Evolutionary conservation across 2,329 filamentous ascomycete genomes (phyloP), one percentile per base, ranked within the genome.

Genomic region (Chaetomiaceae sp.): DNA sequence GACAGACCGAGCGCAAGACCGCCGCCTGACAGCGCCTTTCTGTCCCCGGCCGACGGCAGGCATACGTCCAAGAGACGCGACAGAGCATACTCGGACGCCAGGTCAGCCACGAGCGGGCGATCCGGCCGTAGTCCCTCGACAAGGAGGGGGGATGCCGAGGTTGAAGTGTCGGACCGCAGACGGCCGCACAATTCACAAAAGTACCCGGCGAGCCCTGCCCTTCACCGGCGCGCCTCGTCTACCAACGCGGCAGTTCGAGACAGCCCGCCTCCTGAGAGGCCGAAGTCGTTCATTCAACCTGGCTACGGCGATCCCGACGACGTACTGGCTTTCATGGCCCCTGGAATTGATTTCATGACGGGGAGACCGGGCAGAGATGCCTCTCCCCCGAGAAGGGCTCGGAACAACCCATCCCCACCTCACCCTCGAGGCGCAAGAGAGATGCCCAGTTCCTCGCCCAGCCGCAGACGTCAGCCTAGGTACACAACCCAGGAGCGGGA

Each of bases 11-110:
- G 50, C 44, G 36, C 51, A n/a, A 48, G 47, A 27, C 68, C 29
- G 51, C 64, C 42, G 51, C 64, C 42, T 51, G 66, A 67, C 5
- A 70, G 75, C 38, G 65, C 64, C 1, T 64, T 70, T 23, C 58
- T 76, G 6, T 73, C 75, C 1, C 75, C 77, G 3, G 64, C 74
- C 3, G 70, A 75, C 2, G 71, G 72, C 25, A 75, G 72, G 46
- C 70, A 71, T 31, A 66, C 70, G 1, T 64, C 69, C 11, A 68
- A 67, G 3, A 70, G 74, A 4, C 71, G 76, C 2, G 75, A 79
- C 36, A 71, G 73, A 48, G 61, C 66, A 0, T 76, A 77, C 47
- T 69, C 71, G 54, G 65, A 71, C 27, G 62, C 61, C 44, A 62
- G 58, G 19, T 23, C 61, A 1, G 59, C 57, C 20, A 39, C 50